Conservation (phyloP, 2,329 filamentous ascomycete genomes). For the Hymenoscyphus occultus region DNA sequence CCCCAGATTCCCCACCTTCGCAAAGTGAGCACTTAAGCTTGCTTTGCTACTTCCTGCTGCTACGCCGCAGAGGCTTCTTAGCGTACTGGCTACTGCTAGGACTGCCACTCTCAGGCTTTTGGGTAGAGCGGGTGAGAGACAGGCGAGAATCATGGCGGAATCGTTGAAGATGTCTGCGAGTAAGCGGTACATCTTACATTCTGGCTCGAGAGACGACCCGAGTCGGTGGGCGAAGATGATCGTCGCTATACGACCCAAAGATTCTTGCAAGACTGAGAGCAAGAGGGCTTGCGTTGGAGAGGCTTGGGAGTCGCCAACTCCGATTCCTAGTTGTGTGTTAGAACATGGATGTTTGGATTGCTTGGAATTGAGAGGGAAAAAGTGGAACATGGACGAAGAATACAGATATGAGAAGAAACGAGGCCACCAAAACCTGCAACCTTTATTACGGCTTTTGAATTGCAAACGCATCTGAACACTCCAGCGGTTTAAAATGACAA, state of each 20-base stretch:
- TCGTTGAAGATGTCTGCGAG: conserved; percentile 71
- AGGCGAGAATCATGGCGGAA: conserved; percentile 67
- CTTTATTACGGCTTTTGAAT: neutral
- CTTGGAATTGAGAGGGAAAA: neutral
- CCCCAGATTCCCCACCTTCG: conserved; percentile 78
- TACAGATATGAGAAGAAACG: too few species aligned
- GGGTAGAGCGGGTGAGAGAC: conserved; percentile 62
- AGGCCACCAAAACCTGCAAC: too few species aligned
- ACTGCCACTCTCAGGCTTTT: conserved; percentile 53
- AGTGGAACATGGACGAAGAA: neutral
- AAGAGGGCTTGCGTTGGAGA: conserved; percentile 64
- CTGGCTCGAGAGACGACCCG: conserved; percentile 66
- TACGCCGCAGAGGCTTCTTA: conserved; percentile 77
- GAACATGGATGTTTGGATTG: conserved; percentile 11
- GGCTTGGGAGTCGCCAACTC: conserved; percentile 63
- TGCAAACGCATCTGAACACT: neutral
- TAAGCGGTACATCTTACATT: conserved; percentile 70
- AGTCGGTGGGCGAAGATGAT: conserved; percentile 67
- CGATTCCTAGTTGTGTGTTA: conserved; percentile 48
- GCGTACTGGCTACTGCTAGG: conserved; percentile 57
- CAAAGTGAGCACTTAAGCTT: conserved; percentile 88
- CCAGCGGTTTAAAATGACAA: neutral
- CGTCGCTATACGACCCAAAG: conserved; percentile 62
- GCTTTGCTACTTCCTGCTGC: conserved; percentile 89
- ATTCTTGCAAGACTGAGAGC: conserved; percentile 64